Evolutionary conservation across 2,329 filamentous ascomycete species (phyloP).

Genomic region (Paecilomyces niveus): DNA sequence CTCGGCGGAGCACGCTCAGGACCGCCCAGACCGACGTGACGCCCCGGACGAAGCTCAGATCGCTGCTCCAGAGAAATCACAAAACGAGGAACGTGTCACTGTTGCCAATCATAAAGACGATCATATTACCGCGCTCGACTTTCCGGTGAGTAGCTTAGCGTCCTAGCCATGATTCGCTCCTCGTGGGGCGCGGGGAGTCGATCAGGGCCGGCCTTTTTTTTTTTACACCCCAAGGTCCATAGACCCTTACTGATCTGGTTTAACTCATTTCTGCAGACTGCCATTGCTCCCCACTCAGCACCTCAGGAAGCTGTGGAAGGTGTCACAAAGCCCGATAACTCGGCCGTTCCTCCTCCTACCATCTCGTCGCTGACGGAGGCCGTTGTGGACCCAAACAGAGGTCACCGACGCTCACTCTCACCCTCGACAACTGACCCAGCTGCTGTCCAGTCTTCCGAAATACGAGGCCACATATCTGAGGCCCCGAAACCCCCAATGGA

Average conservation of each 20-base stretch:
- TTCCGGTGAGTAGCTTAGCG: conserved; percentile 1
- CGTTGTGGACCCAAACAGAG: not conserved
- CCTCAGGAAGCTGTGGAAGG: conserved; percentile 1
- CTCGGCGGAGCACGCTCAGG: conserved; percentile 12
- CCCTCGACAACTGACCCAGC: not conserved
- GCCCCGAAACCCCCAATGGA: not conserved
- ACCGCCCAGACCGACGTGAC: conserved; percentile 1
- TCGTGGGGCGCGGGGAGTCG: not conserved
- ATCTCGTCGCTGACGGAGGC: not conserved
- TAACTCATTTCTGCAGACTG: conserved; percentile 5
- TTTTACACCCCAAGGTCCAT: not conserved
- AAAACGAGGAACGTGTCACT: not conserved
- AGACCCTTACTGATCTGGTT: conserved; percentile 4
- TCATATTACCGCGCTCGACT: not conserved
- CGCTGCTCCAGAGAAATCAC: conserved; percentile 5
- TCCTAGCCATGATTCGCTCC: not conserved
- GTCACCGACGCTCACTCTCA: not conserved
- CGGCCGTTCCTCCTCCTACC: not conserved
- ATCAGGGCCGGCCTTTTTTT: not conserved
- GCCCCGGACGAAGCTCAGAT: conserved; percentile 5
- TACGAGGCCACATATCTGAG: not conserved
- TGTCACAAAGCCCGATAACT: conserved; percentile 1
- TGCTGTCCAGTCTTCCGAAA: not conserved
- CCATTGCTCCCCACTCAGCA: conserved; percentile 7
- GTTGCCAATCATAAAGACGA: not conserved